These are phyloP conservation scores for Ophiostoma tasmaniense DNA, from an alignment of 2,329 filamentous ascomycete species.

Conservation along the genomic window DNA sequence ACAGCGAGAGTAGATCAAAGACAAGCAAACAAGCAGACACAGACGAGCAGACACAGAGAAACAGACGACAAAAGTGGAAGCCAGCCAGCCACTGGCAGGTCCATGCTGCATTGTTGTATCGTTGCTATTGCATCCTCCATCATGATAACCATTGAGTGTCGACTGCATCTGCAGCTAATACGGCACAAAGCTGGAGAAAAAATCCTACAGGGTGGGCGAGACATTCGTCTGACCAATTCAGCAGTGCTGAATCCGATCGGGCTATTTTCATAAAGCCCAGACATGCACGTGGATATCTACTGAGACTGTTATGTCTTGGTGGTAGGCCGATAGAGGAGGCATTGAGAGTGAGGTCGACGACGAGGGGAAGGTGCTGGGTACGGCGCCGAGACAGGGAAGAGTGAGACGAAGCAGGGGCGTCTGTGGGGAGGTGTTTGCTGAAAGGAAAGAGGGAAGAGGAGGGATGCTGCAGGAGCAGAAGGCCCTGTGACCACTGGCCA, in stretches of 20 bases:
- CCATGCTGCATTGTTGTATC: background rate
- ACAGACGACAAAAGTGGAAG: background rate
- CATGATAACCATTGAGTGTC: background rate
- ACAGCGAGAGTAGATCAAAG: no score
- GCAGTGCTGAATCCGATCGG: background rate
- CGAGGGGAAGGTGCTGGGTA: background rate
- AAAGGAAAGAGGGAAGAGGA: background rate
- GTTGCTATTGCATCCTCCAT: no score
- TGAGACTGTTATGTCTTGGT: slow-evolving; percentile 2
- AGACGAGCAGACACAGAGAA: background rate
- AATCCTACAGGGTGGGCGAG: background rate
- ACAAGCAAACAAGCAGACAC: no score
- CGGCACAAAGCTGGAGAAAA: background rate
- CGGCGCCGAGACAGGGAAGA: background rate
- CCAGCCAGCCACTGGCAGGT: background rate
- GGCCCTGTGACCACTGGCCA: background rate
- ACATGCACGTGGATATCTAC: background rate
- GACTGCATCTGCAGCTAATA: background rate
- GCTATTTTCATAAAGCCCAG: background rate
- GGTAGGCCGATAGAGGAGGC: background rate
- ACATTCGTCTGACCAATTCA: background rate
- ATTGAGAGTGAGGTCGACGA: background rate
- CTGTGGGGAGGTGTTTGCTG: background rate
- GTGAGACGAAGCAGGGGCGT: background rate
- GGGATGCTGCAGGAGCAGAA: background rate